phyloP scores from a whole-genome alignment of 2,329 filamentous ascomycete genomes.

The Thermothelomyces thermophilus region DNA sequence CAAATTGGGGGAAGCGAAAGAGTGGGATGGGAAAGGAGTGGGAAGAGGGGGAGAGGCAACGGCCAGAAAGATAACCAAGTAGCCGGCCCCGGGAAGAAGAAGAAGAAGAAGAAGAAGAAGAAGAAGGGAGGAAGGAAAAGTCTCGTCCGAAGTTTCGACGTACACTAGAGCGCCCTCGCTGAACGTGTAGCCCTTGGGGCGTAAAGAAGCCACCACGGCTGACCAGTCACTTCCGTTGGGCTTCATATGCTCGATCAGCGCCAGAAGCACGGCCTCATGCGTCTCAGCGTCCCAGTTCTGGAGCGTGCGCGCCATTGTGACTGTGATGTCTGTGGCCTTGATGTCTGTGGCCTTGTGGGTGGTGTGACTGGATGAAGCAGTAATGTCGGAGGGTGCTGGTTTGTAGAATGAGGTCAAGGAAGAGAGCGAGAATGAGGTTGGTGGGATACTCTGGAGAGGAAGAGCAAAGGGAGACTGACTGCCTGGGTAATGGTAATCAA shows the following conservation, averaged over 20 bases:
- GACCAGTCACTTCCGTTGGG: conserved; percentile 29
- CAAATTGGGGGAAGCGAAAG: not conserved
- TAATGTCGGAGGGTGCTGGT: not conserved
- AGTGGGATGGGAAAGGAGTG: not conserved
- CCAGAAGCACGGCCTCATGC: conserved; percentile 40
- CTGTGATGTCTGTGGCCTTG: not conserved
- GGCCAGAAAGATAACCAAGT: not conserved
- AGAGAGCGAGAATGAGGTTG: not conserved
- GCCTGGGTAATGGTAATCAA: no score
- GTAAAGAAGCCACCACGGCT: conserved; percentile 23
- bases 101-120: no score
- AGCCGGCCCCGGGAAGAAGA: no score
- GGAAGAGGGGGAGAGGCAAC: not conserved
- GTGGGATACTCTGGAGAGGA: not conserved
- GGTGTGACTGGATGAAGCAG: not conserved
- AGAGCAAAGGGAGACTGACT: no score
- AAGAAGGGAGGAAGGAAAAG: no score
- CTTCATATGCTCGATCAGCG: conserved; percentile 34
- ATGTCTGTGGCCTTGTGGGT: no score
- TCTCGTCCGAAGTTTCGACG: conserved; percentile 4
- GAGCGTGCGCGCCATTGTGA: conserved; percentile 13
- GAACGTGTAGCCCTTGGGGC: conserved; percentile 26
- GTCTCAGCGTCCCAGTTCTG: conserved; percentile 36
- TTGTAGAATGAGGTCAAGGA: not conserved
- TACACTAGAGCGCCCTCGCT: conserved; percentile 26